Percentiles rank a stretch among this genome's conserved stretches.
Conservation (phyloP, 148 eudicot species). For the Rhododendron henanense region DNA sequence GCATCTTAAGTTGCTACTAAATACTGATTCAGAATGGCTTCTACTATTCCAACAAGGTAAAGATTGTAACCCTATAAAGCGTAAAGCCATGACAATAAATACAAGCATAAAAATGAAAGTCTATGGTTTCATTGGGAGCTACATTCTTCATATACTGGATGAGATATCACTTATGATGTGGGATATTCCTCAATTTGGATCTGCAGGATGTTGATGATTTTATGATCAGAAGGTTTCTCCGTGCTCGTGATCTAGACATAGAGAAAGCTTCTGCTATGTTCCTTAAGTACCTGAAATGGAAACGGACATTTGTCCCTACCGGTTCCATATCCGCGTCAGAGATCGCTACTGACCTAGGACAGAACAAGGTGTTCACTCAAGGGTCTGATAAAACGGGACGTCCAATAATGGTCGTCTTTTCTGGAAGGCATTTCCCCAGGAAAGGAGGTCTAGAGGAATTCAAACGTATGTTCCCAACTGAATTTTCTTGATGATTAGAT, state of each 20-base stretch:
- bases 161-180: neutral
- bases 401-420: constrained; percentile 46
- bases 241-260: constrained; percentile 68
- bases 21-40: neutral
- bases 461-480: constrained; percentile 45
- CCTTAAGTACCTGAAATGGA: constrained; percentile 64
- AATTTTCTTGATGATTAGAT: neutral
- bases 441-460: constrained; percentile 75
- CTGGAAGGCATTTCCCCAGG: constrained; percentile 47
- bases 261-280: constrained; percentile 65
- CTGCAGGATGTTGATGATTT: constrained; percentile 60
- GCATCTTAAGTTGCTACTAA: neutral
- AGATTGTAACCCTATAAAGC: neutral
- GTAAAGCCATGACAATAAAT: neutral
- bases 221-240: constrained; percentile 65
- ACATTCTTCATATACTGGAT: neutral
- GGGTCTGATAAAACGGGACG: constrained; percentile 65
- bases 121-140: neutral
- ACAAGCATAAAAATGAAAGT: neutral
- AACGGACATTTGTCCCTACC: constrained; percentile 47
- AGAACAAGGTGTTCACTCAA: constrained; percentile 62
- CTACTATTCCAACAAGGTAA: neutral
- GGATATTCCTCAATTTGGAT: neutral
- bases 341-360: constrained; percentile 47
- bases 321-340: constrained; percentile 57